These are phyloP conservation scores for Ploettnerulaceae sp. DNA, from an alignment of 2,329 filamentous ascomycete genomes.

Conservation along the genomic window DNA sequence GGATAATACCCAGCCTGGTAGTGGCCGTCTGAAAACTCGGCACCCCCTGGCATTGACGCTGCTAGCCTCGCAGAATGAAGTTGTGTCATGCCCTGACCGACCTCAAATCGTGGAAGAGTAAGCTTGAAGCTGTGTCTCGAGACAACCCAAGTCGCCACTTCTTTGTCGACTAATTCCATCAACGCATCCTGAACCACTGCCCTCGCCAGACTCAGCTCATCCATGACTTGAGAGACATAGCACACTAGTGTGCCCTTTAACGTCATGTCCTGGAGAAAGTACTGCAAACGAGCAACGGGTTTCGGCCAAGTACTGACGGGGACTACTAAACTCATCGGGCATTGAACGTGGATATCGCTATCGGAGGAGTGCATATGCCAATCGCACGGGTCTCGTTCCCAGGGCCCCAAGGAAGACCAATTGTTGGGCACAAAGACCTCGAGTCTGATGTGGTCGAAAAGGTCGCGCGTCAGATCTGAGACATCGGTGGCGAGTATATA, in stretches of 20 bases:
- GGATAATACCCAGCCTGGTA: too few species aligned
- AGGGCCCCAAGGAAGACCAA: not conserved
- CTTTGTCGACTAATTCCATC: not conserved
- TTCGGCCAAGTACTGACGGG: not conserved
- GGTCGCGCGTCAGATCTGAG: not conserved
- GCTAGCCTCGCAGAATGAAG: too few species aligned
- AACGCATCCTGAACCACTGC: not conserved
- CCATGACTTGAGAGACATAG: not conserved
- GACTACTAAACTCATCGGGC: not conserved
- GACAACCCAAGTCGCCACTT: not conserved
- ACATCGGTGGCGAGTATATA: not conserved
- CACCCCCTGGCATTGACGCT: too few species aligned
- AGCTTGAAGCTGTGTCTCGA: not conserved
- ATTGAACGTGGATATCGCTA: not conserved
- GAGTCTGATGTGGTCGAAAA: not conserved
- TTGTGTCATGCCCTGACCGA: too few species aligned
- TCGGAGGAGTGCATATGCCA: not conserved
- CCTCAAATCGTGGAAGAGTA: not conserved
- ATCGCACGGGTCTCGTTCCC: not conserved
- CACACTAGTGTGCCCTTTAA: not conserved
- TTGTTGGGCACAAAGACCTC: not conserved
- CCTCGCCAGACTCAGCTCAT: not conserved
- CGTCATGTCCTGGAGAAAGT: slow-evolving; percentile 1
- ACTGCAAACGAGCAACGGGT: not conserved
- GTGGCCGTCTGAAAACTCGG: too few species aligned